Evolutionary conservation across 192 early-diverging fungal genomes (phyloP).

Genomic region (Coemansia sp.): DNA sequence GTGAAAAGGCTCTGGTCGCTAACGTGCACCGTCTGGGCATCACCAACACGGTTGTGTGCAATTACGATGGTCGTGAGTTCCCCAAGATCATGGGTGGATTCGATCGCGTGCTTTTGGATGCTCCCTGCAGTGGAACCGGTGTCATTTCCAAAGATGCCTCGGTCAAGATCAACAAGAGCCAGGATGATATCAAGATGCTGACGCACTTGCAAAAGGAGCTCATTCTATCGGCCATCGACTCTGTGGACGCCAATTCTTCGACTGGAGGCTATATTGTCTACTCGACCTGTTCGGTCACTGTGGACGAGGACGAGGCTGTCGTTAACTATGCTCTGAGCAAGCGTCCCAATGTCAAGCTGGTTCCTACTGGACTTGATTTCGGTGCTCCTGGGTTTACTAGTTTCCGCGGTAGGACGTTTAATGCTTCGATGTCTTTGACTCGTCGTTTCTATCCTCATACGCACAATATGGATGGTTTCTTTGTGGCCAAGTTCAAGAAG

Average conservation of each 20-base stretch:
- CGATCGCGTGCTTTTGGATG: conserved; percentile 94
- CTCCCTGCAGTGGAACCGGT: conserved; percentile 98
- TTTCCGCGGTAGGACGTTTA: conserved; percentile 87
- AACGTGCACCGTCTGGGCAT: conserved; percentile 90
- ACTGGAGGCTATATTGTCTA: conserved; percentile 98
- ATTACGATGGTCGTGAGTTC: conserved; percentile 98
- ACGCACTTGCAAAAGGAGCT: conserved; percentile 95
- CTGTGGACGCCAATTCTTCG: conserved; percentile 84
- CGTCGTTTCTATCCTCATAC: conserved; percentile 94
- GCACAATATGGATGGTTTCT: conserved; percentile 99
- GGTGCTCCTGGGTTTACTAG: conserved; percentile 88
- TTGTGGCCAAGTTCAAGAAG: conserved; percentile 97
- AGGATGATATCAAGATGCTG: conserved; percentile 89
- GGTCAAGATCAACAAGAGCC: conserved; percentile 93
- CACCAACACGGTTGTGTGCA: conserved; percentile 84
- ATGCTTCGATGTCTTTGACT: conserved; percentile 74
- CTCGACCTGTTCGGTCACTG: conserved; percentile 96
- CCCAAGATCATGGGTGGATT: conserved; percentile 96
- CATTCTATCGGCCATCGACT: conserved; percentile 95
- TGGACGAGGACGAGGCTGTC: conserved; percentile 97
- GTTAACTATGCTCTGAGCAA: conserved; percentile 93
- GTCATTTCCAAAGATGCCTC: conserved; percentile 98
- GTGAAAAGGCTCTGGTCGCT: conserved; percentile 85
- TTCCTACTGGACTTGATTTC: conserved; percentile 86
- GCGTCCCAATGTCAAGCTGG: conserved; percentile 91